Evolutionary conservation across 1,139 yeast genomes (phyloP).

Genomic region (Geotrichum bryndzae): DNA sequence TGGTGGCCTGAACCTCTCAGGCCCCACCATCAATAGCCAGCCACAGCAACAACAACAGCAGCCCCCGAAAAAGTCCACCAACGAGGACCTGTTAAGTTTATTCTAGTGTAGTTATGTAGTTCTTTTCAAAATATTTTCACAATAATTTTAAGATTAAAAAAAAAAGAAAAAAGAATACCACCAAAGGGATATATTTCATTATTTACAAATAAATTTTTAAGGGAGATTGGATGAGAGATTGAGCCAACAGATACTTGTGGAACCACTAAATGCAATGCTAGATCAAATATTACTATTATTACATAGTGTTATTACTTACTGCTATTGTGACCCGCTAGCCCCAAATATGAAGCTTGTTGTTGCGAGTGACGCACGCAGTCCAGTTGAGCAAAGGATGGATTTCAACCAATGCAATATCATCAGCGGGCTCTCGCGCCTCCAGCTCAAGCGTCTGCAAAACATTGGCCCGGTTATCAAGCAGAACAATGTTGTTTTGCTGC

Average conservation of each 20-base stretch:
- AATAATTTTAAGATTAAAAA: background rate
- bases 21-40: conserved; percentile 17
- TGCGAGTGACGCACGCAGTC: background rate
- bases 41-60: conserved; percentile 9
- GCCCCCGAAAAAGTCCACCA: conserved; percentile 29
- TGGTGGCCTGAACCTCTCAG: conserved; percentile 27
- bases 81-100: conserved; percentile 53
- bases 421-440: background rate
- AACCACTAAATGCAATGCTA: background rate
- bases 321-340: background rate
- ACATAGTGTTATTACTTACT: background rate
- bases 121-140: conserved; percentile 4
- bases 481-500: background rate
- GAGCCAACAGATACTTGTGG: background rate
- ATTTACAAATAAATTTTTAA: too few species aligned
- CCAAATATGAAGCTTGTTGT: conserved; percentile 1
- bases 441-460: background rate
- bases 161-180: background rate
- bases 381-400: conserved; percentile 6
- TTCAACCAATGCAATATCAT: background rate
- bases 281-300: background rate
- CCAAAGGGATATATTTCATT: background rate
- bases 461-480: background rate
- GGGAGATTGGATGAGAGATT: too few species aligned
- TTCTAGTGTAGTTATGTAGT: conserved; percentile 22